Base-by-base conservation (phyloP, 371 early-diverging fungal genomes). In the Mucor sp. region DNA sequence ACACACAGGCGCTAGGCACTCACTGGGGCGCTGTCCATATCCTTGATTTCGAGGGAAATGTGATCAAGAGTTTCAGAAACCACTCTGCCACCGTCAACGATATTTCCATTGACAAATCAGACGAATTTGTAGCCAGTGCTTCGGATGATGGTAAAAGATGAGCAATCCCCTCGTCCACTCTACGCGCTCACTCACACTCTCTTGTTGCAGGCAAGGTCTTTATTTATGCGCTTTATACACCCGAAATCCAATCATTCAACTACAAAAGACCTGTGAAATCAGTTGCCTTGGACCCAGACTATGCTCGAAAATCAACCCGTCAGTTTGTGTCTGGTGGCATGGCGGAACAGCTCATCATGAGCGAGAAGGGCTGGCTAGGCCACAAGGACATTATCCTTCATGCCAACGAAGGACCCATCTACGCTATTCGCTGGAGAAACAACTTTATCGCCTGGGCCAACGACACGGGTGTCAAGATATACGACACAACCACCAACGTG, bases 21-120 rank as follows among this genome's bases (percentile, higher is more conserved):
- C 96, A 98, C 71, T 92, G 95, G 88, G 98, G 99, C 58, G 83
- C 86, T 35, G 90, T 98, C 11, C 89, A 94, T 63, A 88, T 98
- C 59, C 84, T 97, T 50, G 99, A 98, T 76, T 90, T 95, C 63
- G 90, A 91, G 44, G 99, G 99, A 61, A 96, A 95, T 67, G 82
- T 89, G 23, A 89, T 95, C 33, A 93, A 93, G 77, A 85, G 83
- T 50, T 92, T 90, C 75, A 89, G 86, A 50, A 84, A 88, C 4
- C 92, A 90, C 63, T 87, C 91, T 4, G 91, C 97, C 0, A 90
- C 96, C 0, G 95, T 98, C 8, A 95, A 90, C 66, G 87, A 88
- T 65, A 77, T 98, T 44, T 88, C 91, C 62, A 90, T 97, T 65
- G 97, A 97, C 73, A 70, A 79, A 37, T 82, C 82, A n/a, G 93